Evolutionary conservation across 495 filamentous ascomycete species (phyloP).

Genomic region (Cercophora scortea): DNA sequence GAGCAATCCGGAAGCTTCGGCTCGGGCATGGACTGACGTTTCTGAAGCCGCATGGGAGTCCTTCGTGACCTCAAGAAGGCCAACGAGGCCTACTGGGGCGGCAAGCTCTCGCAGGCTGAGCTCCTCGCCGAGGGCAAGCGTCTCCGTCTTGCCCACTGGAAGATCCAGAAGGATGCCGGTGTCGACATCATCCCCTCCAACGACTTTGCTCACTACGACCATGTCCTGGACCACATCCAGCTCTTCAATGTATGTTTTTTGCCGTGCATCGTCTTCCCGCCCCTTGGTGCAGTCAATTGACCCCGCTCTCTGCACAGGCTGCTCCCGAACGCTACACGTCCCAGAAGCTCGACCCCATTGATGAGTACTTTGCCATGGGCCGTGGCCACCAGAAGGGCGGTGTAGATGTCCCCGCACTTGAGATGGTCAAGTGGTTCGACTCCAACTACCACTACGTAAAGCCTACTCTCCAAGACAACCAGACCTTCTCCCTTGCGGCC

Average conservation of each 20-base stretch:
- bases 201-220: slow-evolving; percentile 98
- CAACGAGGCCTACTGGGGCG: slow-evolving; percentile 94
- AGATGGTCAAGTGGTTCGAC: slow-evolving; percentile 99
- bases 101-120: slow-evolving; percentile 80
- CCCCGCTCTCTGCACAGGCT: slow-evolving; percentile 42
- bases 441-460: slow-evolving; percentile 99
- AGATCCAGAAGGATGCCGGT: slow-evolving; percentile 96
- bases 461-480: slow-evolving; percentile 91
- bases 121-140: slow-evolving; percentile 91
- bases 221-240: slow-evolving; percentile 97
- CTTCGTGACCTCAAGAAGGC: slow-evolving; percentile 99
- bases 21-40: slow-evolving; percentile 45
- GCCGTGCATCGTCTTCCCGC: neutral
- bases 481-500: slow-evolving; percentile 79
- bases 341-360: slow-evolving; percentile 74
- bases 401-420: slow-evolving; percentile 86
- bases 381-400: slow-evolving; percentile 90
- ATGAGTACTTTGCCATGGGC: slow-evolving; percentile 99
- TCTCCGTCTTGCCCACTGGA: slow-evolving; percentile 93
- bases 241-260: slow-evolving; percentile 74
- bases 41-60: slow-evolving; percentile 70
- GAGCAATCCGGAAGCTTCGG: slow-evolving; percentile 40
- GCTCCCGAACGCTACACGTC: slow-evolving; percentile 85
- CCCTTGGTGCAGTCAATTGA: neutral
- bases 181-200: slow-evolving; percentile 97